Percentiles rank a stretch among this genome's conserved stretches.
Evolutionary conservation across 2,329 filamentous ascomycete genomes (phyloP).

Genomic region (Xylaria polymorpha): DNA sequence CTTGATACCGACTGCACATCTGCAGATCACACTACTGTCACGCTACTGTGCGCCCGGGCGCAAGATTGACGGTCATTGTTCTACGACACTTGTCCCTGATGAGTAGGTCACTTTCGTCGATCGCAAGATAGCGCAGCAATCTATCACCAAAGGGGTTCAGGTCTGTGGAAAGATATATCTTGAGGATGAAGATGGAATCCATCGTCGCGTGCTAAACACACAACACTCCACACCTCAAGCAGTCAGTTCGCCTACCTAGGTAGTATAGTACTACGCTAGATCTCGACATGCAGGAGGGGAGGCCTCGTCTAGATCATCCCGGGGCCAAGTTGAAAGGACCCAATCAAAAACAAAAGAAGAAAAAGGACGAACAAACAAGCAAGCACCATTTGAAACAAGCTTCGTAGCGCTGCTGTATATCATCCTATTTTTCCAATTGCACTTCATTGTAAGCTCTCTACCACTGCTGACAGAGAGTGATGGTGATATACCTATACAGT

Average conservation of each 20-base stretch:
- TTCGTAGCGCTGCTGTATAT: no score
- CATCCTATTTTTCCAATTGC: background rate
- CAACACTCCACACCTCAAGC: background rate
- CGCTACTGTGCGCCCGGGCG: background rate
- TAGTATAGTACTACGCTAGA: conserved; percentile 10
- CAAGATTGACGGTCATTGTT: background rate
- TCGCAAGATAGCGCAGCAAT: background rate
- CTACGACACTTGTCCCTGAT: background rate
- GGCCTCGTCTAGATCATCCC: background rate
- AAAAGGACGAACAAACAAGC: background rate
- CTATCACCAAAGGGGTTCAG: background rate
- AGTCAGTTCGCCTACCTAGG: background rate
- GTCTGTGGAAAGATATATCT: background rate
- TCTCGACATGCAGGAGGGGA: conserved; percentile 12
- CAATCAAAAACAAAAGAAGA: conserved; percentile 4
- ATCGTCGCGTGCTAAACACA: background rate
- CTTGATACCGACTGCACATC: background rate
- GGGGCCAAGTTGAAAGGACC: background rate
- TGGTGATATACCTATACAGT: background rate
- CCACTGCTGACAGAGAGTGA: background rate
- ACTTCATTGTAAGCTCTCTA: background rate
- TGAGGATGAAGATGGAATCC: background rate
- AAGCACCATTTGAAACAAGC: conserved; percentile 2
- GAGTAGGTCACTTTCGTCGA: background rate
- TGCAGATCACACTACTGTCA: conserved; percentile 20